Evolutionary conservation across 1,284 basidiomycete species (phyloP).

Genomic region (Fomitopsis schrenkii): DNA sequence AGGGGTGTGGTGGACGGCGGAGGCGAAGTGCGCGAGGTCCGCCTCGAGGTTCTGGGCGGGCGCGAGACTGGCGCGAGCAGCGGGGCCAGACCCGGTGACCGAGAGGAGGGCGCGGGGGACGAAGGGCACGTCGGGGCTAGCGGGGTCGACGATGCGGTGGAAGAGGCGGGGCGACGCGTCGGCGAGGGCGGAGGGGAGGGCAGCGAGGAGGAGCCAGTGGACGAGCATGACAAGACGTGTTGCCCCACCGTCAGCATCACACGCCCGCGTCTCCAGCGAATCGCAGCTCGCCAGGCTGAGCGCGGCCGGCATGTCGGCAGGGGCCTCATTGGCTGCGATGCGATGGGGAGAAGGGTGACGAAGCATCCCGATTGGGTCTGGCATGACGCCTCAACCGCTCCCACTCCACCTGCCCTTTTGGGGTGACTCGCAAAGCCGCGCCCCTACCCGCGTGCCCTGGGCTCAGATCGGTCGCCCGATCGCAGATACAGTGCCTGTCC

Average conservation of each 20-base stretch:
- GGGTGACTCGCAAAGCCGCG: background rate
- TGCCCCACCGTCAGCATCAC: background rate
- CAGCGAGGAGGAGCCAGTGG: constrained; percentile 12
- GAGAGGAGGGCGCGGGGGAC: constrained; percentile 33
- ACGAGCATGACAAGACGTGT: constrained; percentile 18
- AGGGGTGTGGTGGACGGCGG: constrained; percentile 22
- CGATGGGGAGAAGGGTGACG: constrained; percentile 4
- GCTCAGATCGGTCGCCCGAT: background rate
- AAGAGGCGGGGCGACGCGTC: constrained; percentile 29
- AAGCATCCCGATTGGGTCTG: background rate
- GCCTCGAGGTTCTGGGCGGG: constrained; percentile 15
- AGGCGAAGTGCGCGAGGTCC: constrained; percentile 16
- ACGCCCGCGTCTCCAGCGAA: background rate
- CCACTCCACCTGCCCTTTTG: background rate
- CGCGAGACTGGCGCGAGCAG: constrained; percentile 1
- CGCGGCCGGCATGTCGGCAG: background rate
- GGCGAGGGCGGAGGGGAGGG: constrained; percentile 29
- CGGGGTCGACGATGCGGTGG: constrained; percentile 6
- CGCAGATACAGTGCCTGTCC: background rate
- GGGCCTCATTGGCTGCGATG: constrained; percentile 7
- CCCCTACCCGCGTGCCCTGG: constrained; percentile 1
- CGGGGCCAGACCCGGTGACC: constrained; percentile 37
- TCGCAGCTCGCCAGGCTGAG: background rate
- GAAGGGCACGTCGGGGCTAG: constrained; percentile 12
- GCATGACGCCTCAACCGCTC: background rate